Evolutionary conservation across 1,284 basidiomycete genomes (phyloP), one percentile per base, ranked within the genome.

Genomic region (Apiotrichum veenhuisii): DNA sequence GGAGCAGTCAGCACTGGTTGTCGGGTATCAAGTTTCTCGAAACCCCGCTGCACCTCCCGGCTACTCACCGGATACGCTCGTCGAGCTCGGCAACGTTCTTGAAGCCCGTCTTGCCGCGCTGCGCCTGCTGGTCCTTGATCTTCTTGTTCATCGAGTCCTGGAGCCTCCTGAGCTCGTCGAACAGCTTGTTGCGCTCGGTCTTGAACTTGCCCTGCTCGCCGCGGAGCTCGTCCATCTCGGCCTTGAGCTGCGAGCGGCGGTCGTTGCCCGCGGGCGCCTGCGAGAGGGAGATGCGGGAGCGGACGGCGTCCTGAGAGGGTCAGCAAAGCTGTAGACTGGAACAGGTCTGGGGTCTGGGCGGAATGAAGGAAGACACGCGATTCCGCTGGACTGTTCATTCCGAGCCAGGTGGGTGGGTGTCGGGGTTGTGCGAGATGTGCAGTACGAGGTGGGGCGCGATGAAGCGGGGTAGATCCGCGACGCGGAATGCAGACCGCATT

Each of bases 71-170:
- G 76, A 98, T 87, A 60, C 88, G 88, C 44, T 84, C 81, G 69
- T 98, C 94, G 52, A 98, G 83, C 54, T 98, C 95, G n/a, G 83
- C 84, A 25, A 88, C 84, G 41, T 83, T 87, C 80, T 89, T 94
- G 81, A 85, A 97, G n/a, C 85, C 80, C 0, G 84, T 82, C 78
- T 96, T 98, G 52, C 82, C 78, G 75, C 87, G 89, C 30, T 87
- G 82, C 37, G 87, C 82, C 73, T 97, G 87, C 61, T 97, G 81
- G 67, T 93, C 91, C 78, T 95, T 94, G 72, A 89, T 83, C 90
- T 93, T 97, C 79, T 89, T 90, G 69, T 85, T 80, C 52, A 95
- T 82, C 44, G 75, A 80, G 18, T 97, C 94, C 73, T 97, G 86
- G 52, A 94, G 72, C 26, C 82, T 69, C 72, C 90, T 91, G 62